These are phyloP conservation scores for Neurospora sublineolata DNA, from an alignment of 495 filamentous ascomycete genomes.

Conservation along the genomic window DNA sequence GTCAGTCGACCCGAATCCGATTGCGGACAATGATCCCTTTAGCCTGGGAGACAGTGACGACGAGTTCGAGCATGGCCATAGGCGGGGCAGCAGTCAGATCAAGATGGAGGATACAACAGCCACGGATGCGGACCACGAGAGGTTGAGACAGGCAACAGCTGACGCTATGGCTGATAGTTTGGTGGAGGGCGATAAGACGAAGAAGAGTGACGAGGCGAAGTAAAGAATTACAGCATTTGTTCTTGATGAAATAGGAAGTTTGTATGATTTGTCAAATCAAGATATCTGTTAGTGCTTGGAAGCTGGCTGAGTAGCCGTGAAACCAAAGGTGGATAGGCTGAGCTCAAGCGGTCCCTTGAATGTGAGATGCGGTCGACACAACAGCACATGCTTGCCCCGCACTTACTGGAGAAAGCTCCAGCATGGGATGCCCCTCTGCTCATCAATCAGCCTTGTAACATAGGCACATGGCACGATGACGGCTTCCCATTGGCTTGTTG, in stretches of 20 bases:
- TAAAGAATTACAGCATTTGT: neutral
- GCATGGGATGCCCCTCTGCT: neutral
- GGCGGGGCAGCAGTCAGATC: conserved; percentile 30
- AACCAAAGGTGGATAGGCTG: neutral
- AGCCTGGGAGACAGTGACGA: conserved; percentile 93
- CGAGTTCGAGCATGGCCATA: conserved; percentile 51
- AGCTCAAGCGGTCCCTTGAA: neutral
- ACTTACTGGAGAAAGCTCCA: conserved; percentile 2
- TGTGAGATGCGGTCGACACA: neutral
- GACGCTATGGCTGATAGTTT: conserved; percentile 50
- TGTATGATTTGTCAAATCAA: neutral
- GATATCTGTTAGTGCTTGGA: neutral
- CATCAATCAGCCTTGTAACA: conserved; percentile 14
- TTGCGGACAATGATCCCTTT: conserved; percentile 89
- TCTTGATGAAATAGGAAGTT: neutral
- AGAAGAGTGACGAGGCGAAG: neutral
- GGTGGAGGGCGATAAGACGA: conserved; percentile 22
- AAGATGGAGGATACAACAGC: conserved; percentile 46
- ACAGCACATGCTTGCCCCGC: conserved; percentile 12
- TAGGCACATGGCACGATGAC: conserved; percentile 16
- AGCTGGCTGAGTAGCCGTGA: neutral
- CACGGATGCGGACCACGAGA: conserved; percentile 40
- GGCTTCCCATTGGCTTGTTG: conserved; percentile 15
- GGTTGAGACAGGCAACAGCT: conserved; percentile 57
- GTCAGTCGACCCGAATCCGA: conserved; percentile 74